phyloP scores from a whole-genome alignment of 176 grass and related monocot species.

The Aegilops sharonensis region DNA sequence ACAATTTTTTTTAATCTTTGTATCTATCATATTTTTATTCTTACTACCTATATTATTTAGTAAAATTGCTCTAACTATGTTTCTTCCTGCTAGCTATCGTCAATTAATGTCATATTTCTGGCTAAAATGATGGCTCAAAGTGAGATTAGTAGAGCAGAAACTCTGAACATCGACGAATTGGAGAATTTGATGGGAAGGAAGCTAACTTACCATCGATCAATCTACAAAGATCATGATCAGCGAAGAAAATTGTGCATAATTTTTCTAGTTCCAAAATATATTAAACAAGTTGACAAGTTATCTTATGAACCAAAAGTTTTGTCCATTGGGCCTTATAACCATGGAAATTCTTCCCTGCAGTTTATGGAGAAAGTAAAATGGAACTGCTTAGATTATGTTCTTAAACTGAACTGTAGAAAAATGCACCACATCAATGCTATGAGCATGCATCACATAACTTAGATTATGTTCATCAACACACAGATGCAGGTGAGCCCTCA shows the following conservation, averaged over 20 bases:
- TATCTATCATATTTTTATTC: background rate
- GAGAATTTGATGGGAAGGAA: background rate
- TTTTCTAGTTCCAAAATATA: background rate
- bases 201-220: background rate
- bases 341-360: background rate
- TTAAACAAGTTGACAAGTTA: conserved; percentile 1
- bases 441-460: no score
- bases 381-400: background rate
- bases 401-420: background rate
- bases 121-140: background rate
- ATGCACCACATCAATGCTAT: no score
- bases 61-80: background rate
- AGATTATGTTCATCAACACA: no score
- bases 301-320: background rate
- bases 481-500: no score
- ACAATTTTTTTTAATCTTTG: background rate
- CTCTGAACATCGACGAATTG: background rate
- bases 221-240: background rate
- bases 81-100: background rate
- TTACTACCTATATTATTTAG: background rate
- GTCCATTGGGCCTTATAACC: conserved; percentile 8
- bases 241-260: background rate
- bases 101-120: background rate
- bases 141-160: background rate
- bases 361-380: background rate